phyloP scores from a whole-genome alignment of 2,329 filamentous ascomycete species.

The Graphium sp. region DNA sequence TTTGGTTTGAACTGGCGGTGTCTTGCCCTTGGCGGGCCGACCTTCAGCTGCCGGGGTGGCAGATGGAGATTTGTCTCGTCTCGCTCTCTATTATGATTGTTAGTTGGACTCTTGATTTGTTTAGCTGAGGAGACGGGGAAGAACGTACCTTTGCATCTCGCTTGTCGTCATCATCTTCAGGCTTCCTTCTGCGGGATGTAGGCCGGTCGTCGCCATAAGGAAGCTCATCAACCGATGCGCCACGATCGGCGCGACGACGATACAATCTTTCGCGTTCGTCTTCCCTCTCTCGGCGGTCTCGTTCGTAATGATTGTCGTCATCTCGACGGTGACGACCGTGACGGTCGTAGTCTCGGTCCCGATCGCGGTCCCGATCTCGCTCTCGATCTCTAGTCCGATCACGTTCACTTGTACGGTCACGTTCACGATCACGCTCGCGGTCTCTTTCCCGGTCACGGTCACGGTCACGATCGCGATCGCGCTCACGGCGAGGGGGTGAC shows the following conservation, averaged over 20 bases:
- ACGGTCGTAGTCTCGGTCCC: conserved; percentile 30
- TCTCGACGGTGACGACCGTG: conserved; percentile 38
- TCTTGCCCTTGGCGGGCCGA: conserved; percentile 35
- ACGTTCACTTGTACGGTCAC: conserved; percentile 15
- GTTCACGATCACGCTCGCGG: conserved; percentile 17
- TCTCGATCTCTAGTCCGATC: conserved; percentile 19
- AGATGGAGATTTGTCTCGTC: conserved; percentile 38
- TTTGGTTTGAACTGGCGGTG: conserved; percentile 21
- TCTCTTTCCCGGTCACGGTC: conserved; percentile 20
- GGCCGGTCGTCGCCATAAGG: conserved; percentile 72
- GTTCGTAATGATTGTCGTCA: conserved; percentile 58
- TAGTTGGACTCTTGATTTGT: background rate
- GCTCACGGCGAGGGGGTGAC: conserved; percentile 21
- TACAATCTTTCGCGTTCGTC: conserved; percentile 81
- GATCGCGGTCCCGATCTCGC: conserved; percentile 17
- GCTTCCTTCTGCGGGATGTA: conserved; percentile 52
- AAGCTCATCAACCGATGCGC: conserved; percentile 69
- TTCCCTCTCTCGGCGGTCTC: conserved; percentile 75
- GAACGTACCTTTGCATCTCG: conserved; percentile 48
- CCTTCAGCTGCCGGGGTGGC: conserved; percentile 43
- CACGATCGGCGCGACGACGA: conserved; percentile 60
- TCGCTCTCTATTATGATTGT: conserved; percentile 27
- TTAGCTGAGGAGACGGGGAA: conserved; percentile 5
- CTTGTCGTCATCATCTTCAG: conserved; percentile 60
- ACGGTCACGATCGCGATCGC: conserved; percentile 24